Percentiles rank a stretch among this genome's conserved stretches.
Conservation (phyloP, 371 early-diverging fungal species). For the Chytridiales sp. region DNA sequence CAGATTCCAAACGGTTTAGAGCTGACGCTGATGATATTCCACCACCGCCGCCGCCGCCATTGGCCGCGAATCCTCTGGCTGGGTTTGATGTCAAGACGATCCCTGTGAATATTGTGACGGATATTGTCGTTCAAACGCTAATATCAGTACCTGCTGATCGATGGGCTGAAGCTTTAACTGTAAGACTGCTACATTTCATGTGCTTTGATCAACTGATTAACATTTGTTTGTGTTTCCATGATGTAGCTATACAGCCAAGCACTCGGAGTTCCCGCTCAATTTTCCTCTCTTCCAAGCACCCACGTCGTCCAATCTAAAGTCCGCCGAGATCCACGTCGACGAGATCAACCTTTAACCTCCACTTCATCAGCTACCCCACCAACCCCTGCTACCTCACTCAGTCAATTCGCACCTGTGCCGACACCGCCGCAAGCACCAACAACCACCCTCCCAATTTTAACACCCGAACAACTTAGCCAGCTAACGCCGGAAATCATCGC, state of each 20-base stretch:
- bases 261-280: background rate
- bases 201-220: background rate
- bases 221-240: background rate
- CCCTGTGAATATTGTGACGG: slow-evolving; percentile 26
- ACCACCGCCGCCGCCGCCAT: slow-evolving; percentile 3
- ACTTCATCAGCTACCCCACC: background rate
- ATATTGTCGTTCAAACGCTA: slow-evolving; percentile 26
- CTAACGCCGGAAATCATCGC: slow-evolving; percentile 5
- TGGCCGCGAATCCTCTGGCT: background rate
- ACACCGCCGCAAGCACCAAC: background rate
- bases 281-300: background rate
- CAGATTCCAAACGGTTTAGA: slow-evolving; percentile 16
- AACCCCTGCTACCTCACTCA: background rate
- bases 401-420: background rate
- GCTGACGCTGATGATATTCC: slow-evolving; percentile 8
- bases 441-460: background rate
- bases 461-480: background rate
- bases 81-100: slow-evolving; percentile 25
- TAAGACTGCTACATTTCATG: slow-evolving; percentile 4
- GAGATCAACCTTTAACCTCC: slow-evolving; percentile 4
- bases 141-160: slow-evolving; percentile 1
- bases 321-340: slow-evolving; percentile 12
- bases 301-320: background rate
- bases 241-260: background rate
- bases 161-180: slow-evolving; percentile 25